Base-by-base conservation (phyloP, 2,329 filamentous ascomycete genomes). In the Sporothrix humicola region DNA sequence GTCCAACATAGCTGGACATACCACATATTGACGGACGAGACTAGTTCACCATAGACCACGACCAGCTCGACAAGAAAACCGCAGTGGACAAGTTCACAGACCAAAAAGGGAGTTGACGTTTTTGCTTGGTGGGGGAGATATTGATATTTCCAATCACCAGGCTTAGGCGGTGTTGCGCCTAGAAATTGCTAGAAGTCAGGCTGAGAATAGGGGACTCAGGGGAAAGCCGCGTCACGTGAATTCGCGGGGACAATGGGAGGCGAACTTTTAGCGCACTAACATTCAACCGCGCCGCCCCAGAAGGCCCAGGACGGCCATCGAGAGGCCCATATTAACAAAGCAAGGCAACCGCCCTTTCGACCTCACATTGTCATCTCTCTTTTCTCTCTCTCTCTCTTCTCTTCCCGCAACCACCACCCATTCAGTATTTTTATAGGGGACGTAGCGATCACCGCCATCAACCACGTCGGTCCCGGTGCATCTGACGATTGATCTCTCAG, bases 1-100 rank as follows among this genome's bases (percentile, higher is more conserved):
- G 3, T 9, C 3, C 20, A 20, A 20, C 66, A 42, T 9, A 15
- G 42, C 6, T 2, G 42, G 15, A 72, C 73, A 69, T 73, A 73
- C 69, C 73, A 74, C 71, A 74, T 73, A 42, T 68, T 73, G 65
- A 56, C 66, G 17, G 48, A 20, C 3, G 26, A 44, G 37, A 42
- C 8, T 7, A 26, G 23, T 50, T 12, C 65, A 6, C 48, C 26
- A 23, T 37, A 23, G 46, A 46, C 59, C 15, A 42, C 42, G 17
- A 20, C 48, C 48, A 50, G 7, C 65, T 52, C 48, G 23, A 37
- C 8, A 23, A 52, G 15, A 68, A 52, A 37, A 37, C 26, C 46
- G 6, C 65, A 15, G 26, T 23, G 3, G 44, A 15, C 65, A 46
- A 20, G 9, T 26, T 68, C 65, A 52, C 20, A 48, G 42, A 15